These are phyloP conservation scores for Metschnikowia borealis DNA, from an alignment of 805 yeast genomes.

Conservation along the genomic window DNA sequence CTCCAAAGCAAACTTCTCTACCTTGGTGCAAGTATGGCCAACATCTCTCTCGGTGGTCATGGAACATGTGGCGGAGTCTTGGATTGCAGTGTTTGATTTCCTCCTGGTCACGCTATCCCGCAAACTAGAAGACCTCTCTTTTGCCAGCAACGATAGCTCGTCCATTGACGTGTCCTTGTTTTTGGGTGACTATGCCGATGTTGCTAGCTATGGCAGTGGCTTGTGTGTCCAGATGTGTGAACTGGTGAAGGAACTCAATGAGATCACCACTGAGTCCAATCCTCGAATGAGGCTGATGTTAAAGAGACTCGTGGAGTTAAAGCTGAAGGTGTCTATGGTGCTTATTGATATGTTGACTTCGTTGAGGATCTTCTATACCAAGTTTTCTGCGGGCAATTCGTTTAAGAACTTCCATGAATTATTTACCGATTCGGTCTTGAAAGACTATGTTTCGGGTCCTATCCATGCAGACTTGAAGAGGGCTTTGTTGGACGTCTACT, in stretches of 20 bases:
- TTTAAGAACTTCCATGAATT: constrained; percentile 31
- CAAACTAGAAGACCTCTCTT: constrained; percentile 33
- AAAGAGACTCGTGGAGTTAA: constrained; percentile 22
- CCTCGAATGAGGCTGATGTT: constrained; percentile 11
- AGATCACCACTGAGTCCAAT: constrained; percentile 6
- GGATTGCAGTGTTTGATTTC: constrained; percentile 24
- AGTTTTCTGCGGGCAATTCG: constrained; percentile 20
- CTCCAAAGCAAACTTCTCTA: constrained; percentile 19
- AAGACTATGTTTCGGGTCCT: constrained; percentile 17
- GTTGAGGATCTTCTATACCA: constrained; percentile 31
- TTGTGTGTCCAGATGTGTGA: constrained; percentile 10
- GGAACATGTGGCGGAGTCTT: constrained; percentile 13
- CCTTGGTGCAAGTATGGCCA: constrained; percentile 21
- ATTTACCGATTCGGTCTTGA: constrained; percentile 20
- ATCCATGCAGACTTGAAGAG: constrained; percentile 29
- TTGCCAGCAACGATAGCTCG: constrained; percentile 18
- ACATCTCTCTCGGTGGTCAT: constrained; percentile 16
- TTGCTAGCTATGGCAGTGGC: constrained; percentile 14
- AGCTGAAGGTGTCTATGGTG: constrained; percentile 22
- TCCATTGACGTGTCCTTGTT: constrained; percentile 22
- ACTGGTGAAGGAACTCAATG: constrained; percentile 9
- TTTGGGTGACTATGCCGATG: constrained; percentile 19
- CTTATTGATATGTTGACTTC: constrained; percentile 32
- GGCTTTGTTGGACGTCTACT: constrained; percentile 39
- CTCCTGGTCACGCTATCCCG: constrained; percentile 27